Conservation (phyloP, 345 rosid species). For the Salix purpurea region DNA sequence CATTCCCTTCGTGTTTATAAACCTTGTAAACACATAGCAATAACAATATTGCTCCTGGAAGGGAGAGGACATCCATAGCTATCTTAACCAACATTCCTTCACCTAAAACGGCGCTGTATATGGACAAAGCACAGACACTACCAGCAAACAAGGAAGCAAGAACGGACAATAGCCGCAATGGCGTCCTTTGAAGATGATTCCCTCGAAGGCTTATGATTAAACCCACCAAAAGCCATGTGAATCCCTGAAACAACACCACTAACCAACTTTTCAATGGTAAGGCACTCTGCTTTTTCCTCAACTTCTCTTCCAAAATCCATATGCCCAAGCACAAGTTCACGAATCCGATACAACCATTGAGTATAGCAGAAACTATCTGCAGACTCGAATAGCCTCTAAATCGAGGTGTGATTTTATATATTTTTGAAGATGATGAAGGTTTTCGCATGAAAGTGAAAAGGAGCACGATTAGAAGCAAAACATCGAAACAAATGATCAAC, state of each 20-base stretch:
- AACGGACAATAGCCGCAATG: conserved; percentile 43
- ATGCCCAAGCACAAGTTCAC: conserved; percentile 47
- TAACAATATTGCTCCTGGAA: conserved; percentile 58
- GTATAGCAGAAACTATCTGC: conserved; percentile 43
- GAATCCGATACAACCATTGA: conserved; percentile 62
- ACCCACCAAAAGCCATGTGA: conserved; percentile 59
- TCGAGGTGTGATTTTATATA: conserved; percentile 12
- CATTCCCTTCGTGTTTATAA: conserved; percentile 22
- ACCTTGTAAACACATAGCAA: conserved; percentile 50
- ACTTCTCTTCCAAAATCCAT: conserved; percentile 56
- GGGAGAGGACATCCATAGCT: conserved; percentile 46
- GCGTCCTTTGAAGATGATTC: conserved; percentile 28
- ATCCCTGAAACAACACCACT: conserved; percentile 47
- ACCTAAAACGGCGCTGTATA: conserved; percentile 32
- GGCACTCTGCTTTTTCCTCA: conserved; percentile 31
- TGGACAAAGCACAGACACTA: conserved; percentile 39
- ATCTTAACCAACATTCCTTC: conserved; percentile 18
- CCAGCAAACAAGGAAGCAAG: conserved; percentile 48
- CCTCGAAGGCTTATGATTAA: conserved; percentile 44
- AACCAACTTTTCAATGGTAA: conserved; percentile 55
- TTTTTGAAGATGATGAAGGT: conserved; percentile 37
- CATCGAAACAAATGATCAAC: conserved; percentile 46
- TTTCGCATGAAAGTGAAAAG: conserved; percentile 41
- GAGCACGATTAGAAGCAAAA: conserved; percentile 45
- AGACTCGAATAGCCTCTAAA: conserved; percentile 29